Percentiles rank a stretch among this genome's conserved stretches.
These are phyloP conservation scores for Colletotrichum tropicale DNA, from an alignment of 2,329 filamentous ascomycete genomes.

Conservation along the genomic window DNA sequence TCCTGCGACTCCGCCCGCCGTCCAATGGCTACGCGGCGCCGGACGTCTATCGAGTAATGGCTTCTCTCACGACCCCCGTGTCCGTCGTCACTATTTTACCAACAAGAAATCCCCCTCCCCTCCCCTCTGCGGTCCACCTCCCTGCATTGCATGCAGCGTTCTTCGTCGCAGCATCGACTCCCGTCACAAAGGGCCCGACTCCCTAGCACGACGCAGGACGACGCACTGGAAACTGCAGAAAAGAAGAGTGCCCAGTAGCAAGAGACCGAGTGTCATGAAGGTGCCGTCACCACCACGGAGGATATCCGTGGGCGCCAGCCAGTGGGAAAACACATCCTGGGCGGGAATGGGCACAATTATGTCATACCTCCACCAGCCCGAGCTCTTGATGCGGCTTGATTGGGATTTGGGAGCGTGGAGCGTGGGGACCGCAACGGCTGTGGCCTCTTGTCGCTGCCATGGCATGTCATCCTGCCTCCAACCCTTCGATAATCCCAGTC, in stretches of 20 bases:
- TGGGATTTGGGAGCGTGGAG: constrained; percentile 6
- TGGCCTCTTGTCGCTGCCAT: not conserved
- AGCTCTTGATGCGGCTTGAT: constrained; percentile 5
- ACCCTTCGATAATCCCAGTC: constrained; percentile 6
- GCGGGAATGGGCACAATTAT: constrained; percentile 20
- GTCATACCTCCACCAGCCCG: constrained; percentile 24
- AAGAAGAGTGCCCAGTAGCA: not conserved
- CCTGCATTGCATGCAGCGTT: not conserved
- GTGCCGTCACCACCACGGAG: not conserved
- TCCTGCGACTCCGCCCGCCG: not conserved
- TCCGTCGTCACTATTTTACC: not conserved
- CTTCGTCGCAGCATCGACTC: not conserved
- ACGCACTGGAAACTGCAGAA: not conserved
- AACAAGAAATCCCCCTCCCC: not conserved
- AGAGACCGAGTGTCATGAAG: not conserved
- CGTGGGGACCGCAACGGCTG: not conserved
- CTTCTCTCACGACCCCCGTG: not conserved
- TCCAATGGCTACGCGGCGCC: not conserved
- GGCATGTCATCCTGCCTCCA: constrained; percentile 35
- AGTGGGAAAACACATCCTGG: not conserved
- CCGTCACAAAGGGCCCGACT: not conserved
- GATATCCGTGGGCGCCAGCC: not conserved
- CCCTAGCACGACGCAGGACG: not conserved
- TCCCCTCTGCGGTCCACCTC: not conserved
- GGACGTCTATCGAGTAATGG: not conserved